Conservation (phyloP, 1,284 basidiomycete species). For the Takashimella tepidaria region DNA sequence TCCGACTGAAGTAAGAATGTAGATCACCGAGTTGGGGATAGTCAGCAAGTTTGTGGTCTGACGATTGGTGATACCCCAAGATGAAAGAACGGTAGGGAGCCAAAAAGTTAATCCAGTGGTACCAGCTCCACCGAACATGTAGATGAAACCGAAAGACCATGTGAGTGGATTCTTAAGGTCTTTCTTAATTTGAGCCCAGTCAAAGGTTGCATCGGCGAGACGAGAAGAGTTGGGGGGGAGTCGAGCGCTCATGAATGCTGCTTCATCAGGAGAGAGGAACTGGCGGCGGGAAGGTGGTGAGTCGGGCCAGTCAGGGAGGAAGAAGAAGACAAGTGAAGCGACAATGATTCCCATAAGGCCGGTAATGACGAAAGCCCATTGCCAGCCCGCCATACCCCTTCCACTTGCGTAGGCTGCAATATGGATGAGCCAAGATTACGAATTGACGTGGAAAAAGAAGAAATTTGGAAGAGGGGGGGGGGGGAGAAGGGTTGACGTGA, state of each 20-base stretch:
- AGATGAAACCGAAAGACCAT: constrained; percentile 1
- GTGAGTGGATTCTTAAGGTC: constrained; percentile 14
- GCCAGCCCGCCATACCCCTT: constrained; percentile 16
- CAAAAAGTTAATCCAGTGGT: constrained; percentile 19
- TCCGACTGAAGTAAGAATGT: constrained; percentile 4
- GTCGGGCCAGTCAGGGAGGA: constrained; percentile 14
- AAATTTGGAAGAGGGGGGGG: too few species aligned
- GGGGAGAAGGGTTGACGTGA: not conserved
- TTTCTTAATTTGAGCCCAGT: constrained; percentile 10
- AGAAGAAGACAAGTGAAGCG: constrained; percentile 6
- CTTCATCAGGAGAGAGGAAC: constrained; percentile 20
- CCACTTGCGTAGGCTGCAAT: constrained; percentile 7
- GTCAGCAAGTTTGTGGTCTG: constrained; percentile 7
- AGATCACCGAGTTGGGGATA: constrained; percentile 13
- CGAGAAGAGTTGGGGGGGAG: constrained; percentile 20
- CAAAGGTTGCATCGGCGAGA: constrained; percentile 16
- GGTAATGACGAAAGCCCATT: constrained; percentile 14
- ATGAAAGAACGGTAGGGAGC: constrained; percentile 17
- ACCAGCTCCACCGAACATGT: not conserved
- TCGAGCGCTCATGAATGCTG: constrained; percentile 18
- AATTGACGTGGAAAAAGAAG: too few species aligned
- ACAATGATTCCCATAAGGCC: constrained; percentile 15
- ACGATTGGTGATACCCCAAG: constrained; percentile 10
- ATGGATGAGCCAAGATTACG: constrained; percentile 3
- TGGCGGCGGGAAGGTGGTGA: constrained; percentile 16